phyloP scores from a whole-genome alignment of 805 yeast species.

The Cyberlindnera galapagoensis region DNA sequence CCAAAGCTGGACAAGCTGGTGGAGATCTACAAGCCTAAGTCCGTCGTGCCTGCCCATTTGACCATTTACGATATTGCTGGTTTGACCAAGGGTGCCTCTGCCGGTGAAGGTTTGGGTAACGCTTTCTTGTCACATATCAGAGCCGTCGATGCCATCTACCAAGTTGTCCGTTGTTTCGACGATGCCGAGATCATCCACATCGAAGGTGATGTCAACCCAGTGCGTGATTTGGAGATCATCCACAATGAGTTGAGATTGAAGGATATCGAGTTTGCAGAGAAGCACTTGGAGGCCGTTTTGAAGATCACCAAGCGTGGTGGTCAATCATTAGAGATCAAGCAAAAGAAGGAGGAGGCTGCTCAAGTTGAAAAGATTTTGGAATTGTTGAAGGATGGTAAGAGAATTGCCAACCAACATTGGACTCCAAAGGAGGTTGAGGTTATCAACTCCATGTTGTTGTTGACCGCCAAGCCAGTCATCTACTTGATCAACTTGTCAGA shows the following conservation, averaged over 20 bases:
- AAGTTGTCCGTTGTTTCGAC: constrained; percentile 95
- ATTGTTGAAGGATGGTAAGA: constrained; percentile 74
- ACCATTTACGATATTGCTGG: constrained; percentile 98
- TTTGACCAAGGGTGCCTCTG: constrained; percentile 91
- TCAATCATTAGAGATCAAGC: constrained; percentile 82
- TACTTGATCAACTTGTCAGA: constrained; percentile 88
- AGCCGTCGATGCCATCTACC: constrained; percentile 96
- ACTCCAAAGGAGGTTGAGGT: constrained; percentile 83
- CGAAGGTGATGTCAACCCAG: constrained; percentile 95
- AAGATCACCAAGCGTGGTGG: constrained; percentile 84
- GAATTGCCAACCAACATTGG: constrained; percentile 88
- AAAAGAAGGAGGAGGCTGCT: constrained; percentile 77
- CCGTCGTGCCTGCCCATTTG: constrained; percentile 85
- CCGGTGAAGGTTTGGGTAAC: constrained; percentile 97
- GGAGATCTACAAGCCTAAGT: constrained; percentile 73
- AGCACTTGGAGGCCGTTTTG: constrained; percentile 71
- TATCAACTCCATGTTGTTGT: constrained; percentile 77
- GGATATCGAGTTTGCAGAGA: constrained; percentile 91
- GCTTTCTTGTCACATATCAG: constrained; percentile 94
- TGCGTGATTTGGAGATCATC: constrained; percentile 89
- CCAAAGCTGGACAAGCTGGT: constrained; percentile 75
- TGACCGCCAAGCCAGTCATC: constrained; percentile 94
- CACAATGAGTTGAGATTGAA: constrained; percentile 88
- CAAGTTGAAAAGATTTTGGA: constrained; percentile 69
- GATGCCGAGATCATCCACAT: constrained; percentile 97